Conservation (phyloP, 495 filamentous ascomycete species). For the Lepidopterella palustris region DNA sequence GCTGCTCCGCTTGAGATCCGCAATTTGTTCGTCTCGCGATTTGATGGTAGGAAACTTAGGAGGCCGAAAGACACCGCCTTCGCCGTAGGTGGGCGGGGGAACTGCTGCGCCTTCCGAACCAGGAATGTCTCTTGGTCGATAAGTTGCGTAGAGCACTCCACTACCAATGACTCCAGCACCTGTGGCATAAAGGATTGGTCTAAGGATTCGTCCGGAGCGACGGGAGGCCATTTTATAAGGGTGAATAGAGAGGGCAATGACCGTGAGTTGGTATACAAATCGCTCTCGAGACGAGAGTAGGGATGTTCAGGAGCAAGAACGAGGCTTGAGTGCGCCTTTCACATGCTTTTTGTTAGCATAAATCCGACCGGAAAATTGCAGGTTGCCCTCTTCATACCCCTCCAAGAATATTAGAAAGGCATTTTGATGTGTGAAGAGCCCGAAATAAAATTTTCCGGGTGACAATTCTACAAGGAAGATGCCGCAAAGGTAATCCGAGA, state of each 20-base stretch:
- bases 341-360: not conserved
- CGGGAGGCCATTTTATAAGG: conserved; percentile 53
- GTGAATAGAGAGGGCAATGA: not conserved
- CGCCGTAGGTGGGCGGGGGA: conserved; percentile 71
- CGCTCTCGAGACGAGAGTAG: not conserved
- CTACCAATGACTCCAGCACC: conserved; percentile 51
- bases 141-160: conserved; percentile 66
- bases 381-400: not conserved
- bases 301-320: not conserved
- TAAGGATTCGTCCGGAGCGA: conserved; percentile 50
- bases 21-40: conserved; percentile 59
- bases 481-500: not conserved
- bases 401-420: not conserved
- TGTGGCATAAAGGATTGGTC: conserved; percentile 56
- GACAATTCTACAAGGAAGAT: not conserved
- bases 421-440: not conserved
- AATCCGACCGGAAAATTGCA: not conserved
- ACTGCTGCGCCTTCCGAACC: conserved; percentile 73
- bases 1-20: conserved; percentile 47
- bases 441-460: not conserved
- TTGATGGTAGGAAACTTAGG: conserved; percentile 77
- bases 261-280: not conserved
- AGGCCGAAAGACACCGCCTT: conserved; percentile 68
- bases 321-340: conserved; percentile 3
- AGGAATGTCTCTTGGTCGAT: conserved; percentile 80